Evolutionary conservation across 129 eudicot genomes (phyloP).

Genomic region (Chrysanthemum makinoi): DNA sequence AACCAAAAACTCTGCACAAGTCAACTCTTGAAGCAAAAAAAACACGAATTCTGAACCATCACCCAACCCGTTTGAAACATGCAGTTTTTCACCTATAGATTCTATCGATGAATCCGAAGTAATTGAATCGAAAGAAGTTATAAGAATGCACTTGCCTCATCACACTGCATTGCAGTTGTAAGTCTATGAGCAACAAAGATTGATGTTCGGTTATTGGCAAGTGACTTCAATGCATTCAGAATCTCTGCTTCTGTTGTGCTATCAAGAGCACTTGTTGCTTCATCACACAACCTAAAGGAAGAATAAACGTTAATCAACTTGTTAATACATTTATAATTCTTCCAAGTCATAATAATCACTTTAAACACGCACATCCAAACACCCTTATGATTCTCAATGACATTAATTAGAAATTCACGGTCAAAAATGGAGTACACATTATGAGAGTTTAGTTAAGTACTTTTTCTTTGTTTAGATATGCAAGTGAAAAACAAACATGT

Average conservation of each 20-base stretch:
- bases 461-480: constrained; percentile 1
- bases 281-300: constrained; percentile 83
- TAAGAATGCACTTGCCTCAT: constrained; percentile 50
- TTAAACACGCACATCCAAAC: background rate
- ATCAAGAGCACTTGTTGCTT: constrained; percentile 99
- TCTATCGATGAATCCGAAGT: background rate
- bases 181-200: constrained; percentile 96
- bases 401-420: background rate
- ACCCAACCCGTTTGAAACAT: no score
- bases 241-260: constrained; percentile 98
- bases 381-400: constrained; percentile 2
- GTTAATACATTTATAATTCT: background rate
- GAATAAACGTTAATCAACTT: background rate
- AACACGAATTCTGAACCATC: no score
- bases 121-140: background rate
- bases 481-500: background rate
- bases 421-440: background rate
- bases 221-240: constrained; percentile 76
- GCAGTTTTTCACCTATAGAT: no score
- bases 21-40: no score
- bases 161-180: constrained; percentile 99
- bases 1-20: no score
- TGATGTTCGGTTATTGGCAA: constrained; percentile 83
- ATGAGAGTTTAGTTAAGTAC: background rate
- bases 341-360: background rate